A percentile compares a stretch with the other conserved stretches of the same genome.
These are phyloP conservation scores for Plectosphaerella cucumerina DNA, from an alignment of 2,329 filamentous ascomycete genomes.

Conservation along the genomic window DNA sequence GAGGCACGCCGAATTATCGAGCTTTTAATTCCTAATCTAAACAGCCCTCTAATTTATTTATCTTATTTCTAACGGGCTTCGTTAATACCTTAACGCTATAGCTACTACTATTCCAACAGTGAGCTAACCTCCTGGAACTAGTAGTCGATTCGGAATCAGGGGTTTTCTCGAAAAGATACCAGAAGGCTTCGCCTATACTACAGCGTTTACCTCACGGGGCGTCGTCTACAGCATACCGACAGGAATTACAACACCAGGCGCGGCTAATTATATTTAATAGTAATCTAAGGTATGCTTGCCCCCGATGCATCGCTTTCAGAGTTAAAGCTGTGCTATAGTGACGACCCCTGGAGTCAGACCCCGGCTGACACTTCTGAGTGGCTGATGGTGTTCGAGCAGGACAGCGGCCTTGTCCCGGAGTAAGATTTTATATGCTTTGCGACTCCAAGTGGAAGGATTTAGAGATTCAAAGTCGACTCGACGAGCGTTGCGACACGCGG, in stretches of 20 bases:
- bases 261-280: conserved; percentile 25
- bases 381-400: conserved; percentile 14
- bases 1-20: conserved; percentile 8
- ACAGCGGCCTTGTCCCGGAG: neutral
- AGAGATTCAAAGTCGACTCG: neutral
- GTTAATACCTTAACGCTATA: neutral
- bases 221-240: neutral
- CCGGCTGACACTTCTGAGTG: conserved; percentile 27
- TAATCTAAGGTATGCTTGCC: conserved; percentile 9
- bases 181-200: neutral
- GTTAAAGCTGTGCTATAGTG: conserved; percentile 4
- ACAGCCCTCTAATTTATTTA: neutral
- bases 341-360: conserved; percentile 35
- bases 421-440: neutral
- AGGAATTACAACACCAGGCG: conserved; percentile 26
- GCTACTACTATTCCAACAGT: neutral
- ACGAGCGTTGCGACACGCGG: neutral
- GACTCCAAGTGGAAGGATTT: neutral
- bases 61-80: neutral
- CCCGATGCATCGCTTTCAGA: neutral
- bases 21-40: conserved; percentile 1
- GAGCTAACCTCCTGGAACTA: neutral
- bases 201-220: neutral
- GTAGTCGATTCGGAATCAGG: neutral
- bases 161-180: neutral